Percentiles rank a stretch among this genome's conserved stretches.
Evolutionary conservation across 2,329 filamentous ascomycete species (phyloP).

Genomic region (Colletotrichum sansevieriae): DNA sequence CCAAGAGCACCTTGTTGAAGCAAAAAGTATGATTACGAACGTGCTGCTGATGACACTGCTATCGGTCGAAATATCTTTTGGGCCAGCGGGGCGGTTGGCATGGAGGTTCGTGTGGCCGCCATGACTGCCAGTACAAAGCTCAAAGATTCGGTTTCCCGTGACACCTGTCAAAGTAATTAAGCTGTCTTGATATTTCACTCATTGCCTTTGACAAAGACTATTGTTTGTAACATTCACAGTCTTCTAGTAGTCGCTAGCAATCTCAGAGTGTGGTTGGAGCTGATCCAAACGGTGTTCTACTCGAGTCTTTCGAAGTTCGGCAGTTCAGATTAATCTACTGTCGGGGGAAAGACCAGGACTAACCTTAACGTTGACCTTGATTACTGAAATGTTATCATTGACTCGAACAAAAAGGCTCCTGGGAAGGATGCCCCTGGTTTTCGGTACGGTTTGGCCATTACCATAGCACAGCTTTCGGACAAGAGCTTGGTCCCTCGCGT

Average conservation of each 20-base stretch:
- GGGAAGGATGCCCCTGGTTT: conserved; percentile 1
- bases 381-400: not conserved
- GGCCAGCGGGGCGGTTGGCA: not conserved
- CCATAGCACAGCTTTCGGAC: not conserved
- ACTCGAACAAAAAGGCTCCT: not conserved
- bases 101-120: conserved; percentile 9
- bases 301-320: conserved; percentile 4
- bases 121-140: conserved; percentile 6
- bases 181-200: not conserved
- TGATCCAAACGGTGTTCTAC: not conserved
- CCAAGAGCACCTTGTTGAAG: not conserved
- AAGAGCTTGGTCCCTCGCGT: conserved; percentile 8
- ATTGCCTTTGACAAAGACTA: not conserved
- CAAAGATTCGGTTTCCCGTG: conserved; percentile 1
- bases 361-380: conserved; percentile 12
- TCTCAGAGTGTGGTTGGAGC: not conserved
- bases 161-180: conserved; percentile 14
- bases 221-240: not conserved
- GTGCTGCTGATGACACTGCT: not conserved
- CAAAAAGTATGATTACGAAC: conserved; percentile 14
- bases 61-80: conserved; percentile 7
- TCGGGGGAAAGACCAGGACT: not conserved
- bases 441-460: not conserved
- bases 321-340: conserved; percentile 12
- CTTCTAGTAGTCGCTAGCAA: not conserved